Evolutionary conservation across 2,329 filamentous ascomycete species (phyloP).

Genomic region (Chrysoporthe austroafricana): DNA sequence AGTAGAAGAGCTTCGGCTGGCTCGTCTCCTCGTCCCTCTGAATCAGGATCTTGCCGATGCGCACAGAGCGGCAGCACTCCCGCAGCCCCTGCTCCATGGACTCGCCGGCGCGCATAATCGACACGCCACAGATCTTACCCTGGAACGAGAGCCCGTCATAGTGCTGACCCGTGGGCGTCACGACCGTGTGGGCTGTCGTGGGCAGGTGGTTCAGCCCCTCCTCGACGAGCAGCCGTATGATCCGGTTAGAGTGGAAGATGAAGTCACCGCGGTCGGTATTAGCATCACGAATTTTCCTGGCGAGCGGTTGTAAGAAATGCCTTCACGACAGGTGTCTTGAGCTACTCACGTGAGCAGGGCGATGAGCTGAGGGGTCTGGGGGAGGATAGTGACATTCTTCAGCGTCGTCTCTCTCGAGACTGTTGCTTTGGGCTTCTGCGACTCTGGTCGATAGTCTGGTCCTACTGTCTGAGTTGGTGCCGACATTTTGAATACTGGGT

Average conservation of each 20-base stretch:
- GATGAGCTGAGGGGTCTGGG: conserved; percentile 95
- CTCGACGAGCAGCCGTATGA: conserved; percentile 94
- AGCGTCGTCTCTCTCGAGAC: conserved; percentile 82
- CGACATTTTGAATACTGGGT: conserved; percentile 22
- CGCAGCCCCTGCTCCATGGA: conserved; percentile 97
- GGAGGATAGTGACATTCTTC: conserved; percentile 86
- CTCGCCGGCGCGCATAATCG: conserved; percentile 97
- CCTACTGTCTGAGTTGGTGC: conserved; percentile 69
- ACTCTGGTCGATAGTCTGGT: conserved; percentile 75
- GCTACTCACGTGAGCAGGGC: conserved; percentile 88
- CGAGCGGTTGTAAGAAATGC: conserved; percentile 25
- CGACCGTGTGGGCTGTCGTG: conserved; percentile 85
- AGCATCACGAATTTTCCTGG: conserved; percentile 92
- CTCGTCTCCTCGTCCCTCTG: conserved; percentile 95
- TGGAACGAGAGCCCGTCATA: conserved; percentile 95
- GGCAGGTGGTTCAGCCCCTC: conserved; percentile 97
- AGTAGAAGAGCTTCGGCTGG: conserved; percentile 92
- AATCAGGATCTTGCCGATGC: conserved; percentile 98
- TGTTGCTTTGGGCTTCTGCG: conserved; percentile 83
- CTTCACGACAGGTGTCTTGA: not conserved
- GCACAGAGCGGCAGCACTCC: conserved; percentile 95
- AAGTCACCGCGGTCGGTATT: conserved; percentile 92
- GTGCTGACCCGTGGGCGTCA: conserved; percentile 83
- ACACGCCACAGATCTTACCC: conserved; percentile 97
- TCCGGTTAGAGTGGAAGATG: conserved; percentile 98